These are phyloP conservation scores for Saprolegnia parasitica DNA, from an alignment of 352 stramenopile species.

Conservation along the genomic window DNA sequence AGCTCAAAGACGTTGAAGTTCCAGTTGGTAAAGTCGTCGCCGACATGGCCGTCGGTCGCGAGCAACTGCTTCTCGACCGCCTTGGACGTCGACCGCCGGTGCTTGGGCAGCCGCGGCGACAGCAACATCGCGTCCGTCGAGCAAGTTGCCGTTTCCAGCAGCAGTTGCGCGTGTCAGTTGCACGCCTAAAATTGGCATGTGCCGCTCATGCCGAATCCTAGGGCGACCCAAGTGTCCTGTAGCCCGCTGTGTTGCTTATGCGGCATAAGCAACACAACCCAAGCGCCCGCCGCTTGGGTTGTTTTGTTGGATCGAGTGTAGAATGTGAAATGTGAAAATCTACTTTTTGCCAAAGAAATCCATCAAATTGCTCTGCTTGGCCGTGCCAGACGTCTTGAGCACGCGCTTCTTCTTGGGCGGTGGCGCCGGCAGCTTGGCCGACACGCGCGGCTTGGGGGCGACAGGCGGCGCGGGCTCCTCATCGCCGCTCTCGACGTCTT, in stretches of 20 bases:
- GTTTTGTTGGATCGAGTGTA: too few relatives aligned
- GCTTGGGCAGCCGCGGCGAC: not conserved
- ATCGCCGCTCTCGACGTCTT: conserved; percentile 47
- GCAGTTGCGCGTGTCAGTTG: too few relatives aligned
- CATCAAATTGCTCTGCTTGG: conserved; percentile 27
- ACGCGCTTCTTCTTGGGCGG: conserved; percentile 27
- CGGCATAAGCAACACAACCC: too few relatives aligned
- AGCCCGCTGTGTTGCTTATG: too few relatives aligned
- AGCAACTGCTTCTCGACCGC: conserved; percentile 7
- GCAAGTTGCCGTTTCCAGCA: not conserved
- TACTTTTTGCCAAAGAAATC: conserved; percentile 28
- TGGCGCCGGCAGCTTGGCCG: conserved; percentile 17
- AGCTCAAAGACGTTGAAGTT: conserved; percentile 27
- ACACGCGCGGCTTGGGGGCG: not conserved
- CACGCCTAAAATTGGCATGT: too few relatives aligned
- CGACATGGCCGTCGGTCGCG: not conserved
- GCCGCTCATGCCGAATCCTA: too few relatives aligned
- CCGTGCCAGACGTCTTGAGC: conserved; percentile 15
- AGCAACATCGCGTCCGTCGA: not conserved
- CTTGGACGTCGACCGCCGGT: conserved; percentile 7
- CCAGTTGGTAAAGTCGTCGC: conserved; percentile 17
- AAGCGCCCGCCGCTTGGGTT: too few relatives aligned
- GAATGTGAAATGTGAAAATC: not conserved
- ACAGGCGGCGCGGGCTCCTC: not conserved
- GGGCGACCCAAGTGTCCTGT: too few relatives aligned